phyloP scores from a whole-genome alignment of 768 basidiomycete genomes.

The Podaxis sp. region DNA sequence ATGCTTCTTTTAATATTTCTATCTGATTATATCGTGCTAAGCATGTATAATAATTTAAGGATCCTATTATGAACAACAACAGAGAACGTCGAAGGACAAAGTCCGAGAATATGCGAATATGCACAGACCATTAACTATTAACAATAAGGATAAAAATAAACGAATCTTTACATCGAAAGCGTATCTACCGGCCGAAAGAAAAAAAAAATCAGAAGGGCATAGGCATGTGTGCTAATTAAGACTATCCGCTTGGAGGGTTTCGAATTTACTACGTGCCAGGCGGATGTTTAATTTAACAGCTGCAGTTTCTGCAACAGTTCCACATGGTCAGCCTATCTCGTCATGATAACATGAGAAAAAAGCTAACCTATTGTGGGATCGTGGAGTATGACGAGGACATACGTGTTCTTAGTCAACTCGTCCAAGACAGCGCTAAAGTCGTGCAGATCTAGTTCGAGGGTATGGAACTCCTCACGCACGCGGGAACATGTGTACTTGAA shows the following conservation, averaged over 20 bases:
- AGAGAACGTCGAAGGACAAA: neutral
- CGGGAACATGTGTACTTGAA: conserved; percentile 92
- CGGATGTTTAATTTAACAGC: conserved; percentile 87
- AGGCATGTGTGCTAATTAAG: conserved; percentile 22
- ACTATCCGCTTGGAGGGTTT: conserved; percentile 81
- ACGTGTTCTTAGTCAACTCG: conserved; percentile 91
- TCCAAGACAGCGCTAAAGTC: conserved; percentile 91
- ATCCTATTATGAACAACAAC: conserved; percentile 13
- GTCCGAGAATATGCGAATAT: neutral
- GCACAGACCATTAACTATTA: conserved; percentile 9
- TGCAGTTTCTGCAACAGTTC: conserved; percentile 65
- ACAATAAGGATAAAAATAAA: conserved; percentile 16
- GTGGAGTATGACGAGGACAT: conserved; percentile 86
- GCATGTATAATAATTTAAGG: conserved; percentile 14
- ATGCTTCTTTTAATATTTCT: neutral
- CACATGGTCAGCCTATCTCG: conserved; percentile 2
- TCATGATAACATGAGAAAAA: conserved; percentile 1
- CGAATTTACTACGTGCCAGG: conserved; percentile 84
- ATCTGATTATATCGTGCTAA: conserved; percentile 3
- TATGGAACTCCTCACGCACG: conserved; percentile 80
- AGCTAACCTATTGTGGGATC: conserved; percentile 82
- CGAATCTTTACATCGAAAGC: neutral
- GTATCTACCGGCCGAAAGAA: neutral
- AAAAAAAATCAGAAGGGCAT: neutral
- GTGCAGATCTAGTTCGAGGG: conserved; percentile 81